Evolutionary conservation across 331 rosid species (phyloP), one percentile per base, ranked within the genome.

Genomic region (Pyrus hybrid): DNA sequence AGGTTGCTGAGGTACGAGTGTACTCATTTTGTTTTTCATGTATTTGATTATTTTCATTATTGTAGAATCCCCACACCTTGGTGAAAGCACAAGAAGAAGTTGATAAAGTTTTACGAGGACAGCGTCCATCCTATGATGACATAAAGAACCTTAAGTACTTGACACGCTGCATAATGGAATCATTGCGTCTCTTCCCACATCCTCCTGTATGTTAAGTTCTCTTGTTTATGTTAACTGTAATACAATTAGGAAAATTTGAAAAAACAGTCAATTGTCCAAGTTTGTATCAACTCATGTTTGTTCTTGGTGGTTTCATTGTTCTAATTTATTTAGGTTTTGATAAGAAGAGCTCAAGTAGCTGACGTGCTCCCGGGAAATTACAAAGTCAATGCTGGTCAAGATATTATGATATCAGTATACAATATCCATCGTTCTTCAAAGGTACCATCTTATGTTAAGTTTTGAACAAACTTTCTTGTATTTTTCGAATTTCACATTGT

Each of bases 401-500:
- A 94, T 89, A 86, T 94, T 61, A 94, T 94, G 97, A 94, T 94
- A 77, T 92, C 97, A 65, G 99, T 94, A 20, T 94, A 92, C 78
- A 94, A 94, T 83, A 86, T 90, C 79, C 97, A 92, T 79, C 97
- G 69, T 79, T 94, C 97, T 83, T 88, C 97, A 57, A 68, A 91
- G 98, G 97, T 91, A 88, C 77, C 65, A 17, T 53, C 37, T 68
- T 71, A 62, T 53, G n/a, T 17, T 75, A 65, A 26, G 32, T 30
- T 51, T 70, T 18, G 8, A 25, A 16, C 47, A 56, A 57, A 18
- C 13, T 17, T 33, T 75, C 53, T 67, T 62, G 29, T 75, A 74
- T 62, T 7, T 25, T 23, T 8, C 1, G 25, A 63, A 16, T 29
- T 28, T 63, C 43, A 8, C 43, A 63, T 16, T 29, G 1, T 30